Evolutionary conservation across 108 stramenopile genomes (phyloP).

Genomic region (Nitzschia sp.): DNA sequence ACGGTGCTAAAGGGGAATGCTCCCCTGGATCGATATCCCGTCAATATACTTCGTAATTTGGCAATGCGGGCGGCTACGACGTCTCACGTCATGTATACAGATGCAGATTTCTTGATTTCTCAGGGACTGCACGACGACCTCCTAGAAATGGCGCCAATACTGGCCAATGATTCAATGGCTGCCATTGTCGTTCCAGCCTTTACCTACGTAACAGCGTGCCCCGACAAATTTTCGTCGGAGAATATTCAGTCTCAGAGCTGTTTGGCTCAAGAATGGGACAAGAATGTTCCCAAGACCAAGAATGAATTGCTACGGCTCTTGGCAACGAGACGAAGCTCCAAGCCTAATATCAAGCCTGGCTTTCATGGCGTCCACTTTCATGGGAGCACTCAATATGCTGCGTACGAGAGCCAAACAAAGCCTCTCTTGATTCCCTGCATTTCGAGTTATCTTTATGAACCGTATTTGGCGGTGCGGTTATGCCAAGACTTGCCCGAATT

Average conservation of each 20-base stretch:
- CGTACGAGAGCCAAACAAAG: conserved; percentile 41
- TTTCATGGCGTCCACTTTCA: conserved; percentile 42
- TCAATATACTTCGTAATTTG: conserved; percentile 81
- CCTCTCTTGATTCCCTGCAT: conserved; percentile 58
- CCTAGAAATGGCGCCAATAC: neutral
- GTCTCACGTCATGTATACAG: conserved; percentile 72
- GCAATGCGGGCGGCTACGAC: conserved; percentile 63
- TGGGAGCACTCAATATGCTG: conserved; percentile 55
- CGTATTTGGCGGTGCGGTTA: conserved; percentile 67
- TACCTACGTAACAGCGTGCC: conserved; percentile 27
- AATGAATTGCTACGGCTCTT: conserved; percentile 33
- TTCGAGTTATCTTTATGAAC: conserved; percentile 69
- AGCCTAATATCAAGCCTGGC: conserved; percentile 2
- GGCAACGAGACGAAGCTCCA: neutral
- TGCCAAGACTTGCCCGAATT: conserved; percentile 69
- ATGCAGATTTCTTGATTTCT: conserved; percentile 85
- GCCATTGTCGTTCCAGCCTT: conserved; percentile 78
- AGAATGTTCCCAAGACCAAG: conserved; percentile 55
- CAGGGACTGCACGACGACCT: conserved; percentile 54
- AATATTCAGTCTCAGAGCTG: neutral
- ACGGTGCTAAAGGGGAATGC: neutral
- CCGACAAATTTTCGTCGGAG: conserved; percentile 4
- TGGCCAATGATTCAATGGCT: conserved; percentile 40
- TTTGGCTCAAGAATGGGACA: conserved; percentile 38
- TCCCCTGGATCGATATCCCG: conserved; percentile 64